These are phyloP conservation scores for Coniochaeta ligniaria DNA, from an alignment of 2,329 filamentous ascomycete genomes.

Conservation along the genomic window DNA sequence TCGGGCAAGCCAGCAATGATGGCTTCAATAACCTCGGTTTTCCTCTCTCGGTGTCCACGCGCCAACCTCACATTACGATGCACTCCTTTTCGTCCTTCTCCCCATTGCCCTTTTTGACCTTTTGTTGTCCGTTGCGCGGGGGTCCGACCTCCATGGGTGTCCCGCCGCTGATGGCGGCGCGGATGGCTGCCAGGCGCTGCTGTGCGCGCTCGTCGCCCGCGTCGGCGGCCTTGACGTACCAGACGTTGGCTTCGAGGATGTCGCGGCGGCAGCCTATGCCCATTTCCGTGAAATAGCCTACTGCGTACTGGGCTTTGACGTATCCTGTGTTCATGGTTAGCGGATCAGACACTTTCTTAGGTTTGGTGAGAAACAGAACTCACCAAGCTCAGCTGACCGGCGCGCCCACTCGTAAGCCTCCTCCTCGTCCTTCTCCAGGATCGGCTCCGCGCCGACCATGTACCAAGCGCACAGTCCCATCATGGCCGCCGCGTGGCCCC, in stretches of 20 bases:
- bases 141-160: constrained; percentile 49
- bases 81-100: constrained; percentile 48
- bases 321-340: constrained; percentile 37
- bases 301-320: constrained; percentile 79
- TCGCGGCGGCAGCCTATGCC: constrained; percentile 93
- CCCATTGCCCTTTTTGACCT: constrained; percentile 38
- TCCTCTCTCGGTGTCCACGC: background rate
- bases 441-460: constrained; percentile 85
- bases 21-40: background rate
- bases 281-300: constrained; percentile 98
- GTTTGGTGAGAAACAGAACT: constrained; percentile 22
- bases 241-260: constrained; percentile 93
- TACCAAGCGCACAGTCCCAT: constrained; percentile 99
- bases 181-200: constrained; percentile 78
- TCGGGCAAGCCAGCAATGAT: background rate
- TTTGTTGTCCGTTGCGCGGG: constrained; percentile 32
- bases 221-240: constrained; percentile 95
- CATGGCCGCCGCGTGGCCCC: constrained; percentile 80
- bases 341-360: background rate
- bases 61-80: constrained; percentile 44
- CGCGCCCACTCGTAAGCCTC: constrained; percentile 96
- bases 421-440: constrained; percentile 89
- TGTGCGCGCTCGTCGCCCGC: constrained; percentile 85
- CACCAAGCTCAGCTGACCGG: constrained; percentile 79
- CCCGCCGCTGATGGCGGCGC: constrained; percentile 57